phyloP scores from a whole-genome alignment of 495 filamentous ascomycete genomes.

The Annulohypoxylon moriforme region DNA sequence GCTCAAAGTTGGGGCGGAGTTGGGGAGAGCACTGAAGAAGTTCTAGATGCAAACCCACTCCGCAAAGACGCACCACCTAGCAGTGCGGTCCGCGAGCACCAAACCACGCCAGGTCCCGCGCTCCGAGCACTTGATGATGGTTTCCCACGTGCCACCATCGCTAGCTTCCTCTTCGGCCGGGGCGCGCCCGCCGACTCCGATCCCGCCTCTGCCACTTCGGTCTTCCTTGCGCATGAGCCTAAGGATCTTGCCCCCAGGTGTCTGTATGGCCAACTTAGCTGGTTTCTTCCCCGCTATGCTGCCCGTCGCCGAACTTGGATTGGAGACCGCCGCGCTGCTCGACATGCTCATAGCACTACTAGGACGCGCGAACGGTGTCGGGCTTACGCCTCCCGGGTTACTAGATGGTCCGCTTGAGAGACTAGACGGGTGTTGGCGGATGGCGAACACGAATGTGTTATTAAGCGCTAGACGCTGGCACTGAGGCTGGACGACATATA shows the following conservation, averaged over 20 bases:
- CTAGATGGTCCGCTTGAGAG: constrained; percentile 54
- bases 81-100: constrained; percentile 93
- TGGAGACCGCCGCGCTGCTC: constrained; percentile 69
- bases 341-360: constrained; percentile 85
- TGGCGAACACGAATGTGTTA: constrained; percentile 97
- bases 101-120: constrained; percentile 90
- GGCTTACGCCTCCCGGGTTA: constrained; percentile 69
- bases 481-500: constrained; percentile 96
- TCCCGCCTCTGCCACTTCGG: constrained; percentile 60
- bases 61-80: constrained; percentile 97
- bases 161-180: constrained; percentile 66
- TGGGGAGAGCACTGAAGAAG: neutral
- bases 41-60: constrained; percentile 78
- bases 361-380: constrained; percentile 77
- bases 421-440: constrained; percentile 89
- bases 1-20: neutral
- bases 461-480: constrained; percentile 86
- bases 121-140: constrained; percentile 96
- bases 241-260: constrained; percentile 94
- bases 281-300: constrained; percentile 75
- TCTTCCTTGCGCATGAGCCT: constrained; percentile 90
- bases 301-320: constrained; percentile 60
- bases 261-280: constrained; percentile 95
- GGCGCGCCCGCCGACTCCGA: constrained; percentile 55
- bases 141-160: constrained; percentile 93